Conservation (phyloP, 1,139 yeast genomes). For the Yamadazyma atlantica region DNA sequence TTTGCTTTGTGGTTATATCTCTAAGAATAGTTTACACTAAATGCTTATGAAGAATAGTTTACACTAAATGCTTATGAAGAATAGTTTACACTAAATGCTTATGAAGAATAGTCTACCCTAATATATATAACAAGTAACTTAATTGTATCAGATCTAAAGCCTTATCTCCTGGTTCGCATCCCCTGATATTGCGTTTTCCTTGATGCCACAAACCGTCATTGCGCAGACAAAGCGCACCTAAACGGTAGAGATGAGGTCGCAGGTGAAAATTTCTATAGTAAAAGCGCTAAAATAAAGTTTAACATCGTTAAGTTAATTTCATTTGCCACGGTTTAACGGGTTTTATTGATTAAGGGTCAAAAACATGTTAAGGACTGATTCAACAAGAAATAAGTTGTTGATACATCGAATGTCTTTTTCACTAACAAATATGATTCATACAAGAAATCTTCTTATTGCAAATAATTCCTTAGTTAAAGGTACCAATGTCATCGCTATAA, state of each 20-base stretch:
- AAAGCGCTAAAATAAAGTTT: neutral
- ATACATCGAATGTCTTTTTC: neutral
- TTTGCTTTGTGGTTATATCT: neutral
- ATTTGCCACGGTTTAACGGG: neutral
- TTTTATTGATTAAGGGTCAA: neutral
- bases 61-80: too few species aligned
- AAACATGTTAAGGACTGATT: neutral
- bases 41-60: too few species aligned
- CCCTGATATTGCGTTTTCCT: conserved; percentile 1
- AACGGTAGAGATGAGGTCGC: conserved; percentile 13
- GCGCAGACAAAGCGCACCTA: neutral
- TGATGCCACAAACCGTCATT: neutral
- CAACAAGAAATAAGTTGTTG: neutral
- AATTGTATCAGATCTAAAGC: too few species aligned
- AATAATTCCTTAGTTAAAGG: neutral
- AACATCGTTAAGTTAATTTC: too few species aligned
- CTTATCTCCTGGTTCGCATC: too few species aligned
- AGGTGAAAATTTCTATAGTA: neutral
- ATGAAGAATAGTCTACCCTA: too few species aligned
- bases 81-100: too few species aligned
- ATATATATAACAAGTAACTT: too few species aligned
- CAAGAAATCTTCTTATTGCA: neutral
- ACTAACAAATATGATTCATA: neutral
- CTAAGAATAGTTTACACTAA: too few species aligned
- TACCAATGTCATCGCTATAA: neutral